Evolutionary conservation across 2,329 filamentous ascomycete genomes (phyloP).

Genomic region (Colletotrichum sp.): DNA sequence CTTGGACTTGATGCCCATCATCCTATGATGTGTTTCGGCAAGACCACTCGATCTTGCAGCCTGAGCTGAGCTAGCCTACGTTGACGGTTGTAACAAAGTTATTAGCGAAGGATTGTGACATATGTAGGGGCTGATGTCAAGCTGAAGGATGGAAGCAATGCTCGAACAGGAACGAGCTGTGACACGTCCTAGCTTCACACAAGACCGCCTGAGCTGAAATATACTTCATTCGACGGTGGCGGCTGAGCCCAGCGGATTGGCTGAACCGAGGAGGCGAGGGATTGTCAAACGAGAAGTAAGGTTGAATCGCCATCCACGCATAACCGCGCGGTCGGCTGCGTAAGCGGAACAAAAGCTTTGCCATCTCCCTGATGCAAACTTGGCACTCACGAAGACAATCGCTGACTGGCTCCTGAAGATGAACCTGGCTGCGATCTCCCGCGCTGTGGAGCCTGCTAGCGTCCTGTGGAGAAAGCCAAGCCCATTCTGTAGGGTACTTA

Average conservation of each 20-base stretch:
- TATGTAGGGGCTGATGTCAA: not conserved
- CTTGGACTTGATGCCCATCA: not conserved
- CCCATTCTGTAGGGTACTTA: not conserved
- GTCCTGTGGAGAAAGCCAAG: not conserved
- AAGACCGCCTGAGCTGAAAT: not conserved
- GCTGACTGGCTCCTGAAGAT: not conserved
- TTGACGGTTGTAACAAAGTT: not conserved
- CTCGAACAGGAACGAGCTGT: not conserved
- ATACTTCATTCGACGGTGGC: not conserved
- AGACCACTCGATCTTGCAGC: not conserved
- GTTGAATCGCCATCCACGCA: not conserved
- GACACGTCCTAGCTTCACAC: conserved; percentile 3
- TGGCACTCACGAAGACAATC: not conserved
- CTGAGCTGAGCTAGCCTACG: not conserved
- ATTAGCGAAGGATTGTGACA: not conserved
- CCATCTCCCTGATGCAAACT: not conserved
- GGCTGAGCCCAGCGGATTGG: not conserved
- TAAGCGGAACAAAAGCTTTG: not conserved
- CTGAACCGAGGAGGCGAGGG: not conserved
- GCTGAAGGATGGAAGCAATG: not conserved
- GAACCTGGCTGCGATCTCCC: conserved; percentile 3
- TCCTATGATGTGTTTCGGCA: not conserved
- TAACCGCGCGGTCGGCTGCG: not conserved
- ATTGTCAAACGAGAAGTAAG: not conserved
- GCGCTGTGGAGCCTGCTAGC: not conserved